A percentile compares a stretch with the other conserved stretches of the same genome.
Evolutionary conservation across 2,329 filamentous ascomycete species (phyloP).

Genomic region (Aureobasidium sp.): DNA sequence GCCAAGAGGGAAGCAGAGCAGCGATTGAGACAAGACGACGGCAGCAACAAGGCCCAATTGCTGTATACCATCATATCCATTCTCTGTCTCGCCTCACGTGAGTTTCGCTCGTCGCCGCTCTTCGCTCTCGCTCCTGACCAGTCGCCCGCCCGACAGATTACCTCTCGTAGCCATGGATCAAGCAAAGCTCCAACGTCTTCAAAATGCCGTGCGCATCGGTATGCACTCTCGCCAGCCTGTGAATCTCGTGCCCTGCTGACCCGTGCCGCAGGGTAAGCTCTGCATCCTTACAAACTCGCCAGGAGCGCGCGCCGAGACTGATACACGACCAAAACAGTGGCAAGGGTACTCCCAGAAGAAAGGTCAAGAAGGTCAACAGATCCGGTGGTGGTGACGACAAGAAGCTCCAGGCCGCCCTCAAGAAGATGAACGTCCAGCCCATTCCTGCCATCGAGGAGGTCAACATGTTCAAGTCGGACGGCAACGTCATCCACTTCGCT

Average conservation of each 20-base stretch:
- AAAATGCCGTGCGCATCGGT: constrained; percentile 65
- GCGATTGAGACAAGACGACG: constrained; percentile 7
- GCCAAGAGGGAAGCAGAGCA: constrained; percentile 1
- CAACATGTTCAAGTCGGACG: constrained; percentile 99
- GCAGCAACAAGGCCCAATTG: constrained; percentile 11
- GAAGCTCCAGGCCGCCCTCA: constrained; percentile 94
- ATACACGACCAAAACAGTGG: constrained; percentile 51
- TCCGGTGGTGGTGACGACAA: constrained; percentile 94
- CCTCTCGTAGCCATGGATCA: constrained; percentile 44
- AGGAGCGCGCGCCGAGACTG: constrained; percentile 16
- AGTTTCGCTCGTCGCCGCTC: neutral
- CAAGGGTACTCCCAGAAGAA: constrained; percentile 96
- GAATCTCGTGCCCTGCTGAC: constrained; percentile 22
- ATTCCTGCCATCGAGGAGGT: constrained; percentile 99
- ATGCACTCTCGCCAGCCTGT: constrained; percentile 31
- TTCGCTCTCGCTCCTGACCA: neutral
- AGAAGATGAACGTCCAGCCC: constrained; percentile 99
- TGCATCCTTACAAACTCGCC: neutral
- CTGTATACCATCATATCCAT: neutral
- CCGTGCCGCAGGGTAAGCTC: constrained; percentile 27
- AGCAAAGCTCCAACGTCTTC: constrained; percentile 60
- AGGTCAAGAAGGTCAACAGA: constrained; percentile 96
- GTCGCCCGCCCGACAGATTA: neutral
- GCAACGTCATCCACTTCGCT: constrained; percentile 99
- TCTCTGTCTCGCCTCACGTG: constrained; percentile 8